A percentile compares a stretch with the other conserved stretches of the same genome.
Evolutionary conservation across 148 eudicot genomes (phyloP).

Genomic region (Rhododendron ferrugineum): DNA sequence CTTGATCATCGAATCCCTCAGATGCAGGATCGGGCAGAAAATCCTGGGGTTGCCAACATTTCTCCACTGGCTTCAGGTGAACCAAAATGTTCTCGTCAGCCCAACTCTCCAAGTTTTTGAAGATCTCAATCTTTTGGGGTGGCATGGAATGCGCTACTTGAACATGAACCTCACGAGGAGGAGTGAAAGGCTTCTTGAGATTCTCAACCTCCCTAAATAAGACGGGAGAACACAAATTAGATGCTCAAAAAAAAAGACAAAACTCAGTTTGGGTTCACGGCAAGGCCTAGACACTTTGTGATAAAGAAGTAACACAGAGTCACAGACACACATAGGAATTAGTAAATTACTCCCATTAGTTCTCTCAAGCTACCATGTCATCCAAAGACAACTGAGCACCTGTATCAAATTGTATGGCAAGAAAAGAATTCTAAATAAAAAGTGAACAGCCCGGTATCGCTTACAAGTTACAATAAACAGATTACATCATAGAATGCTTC

Average conservation of each 20-base stretch:
- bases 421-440: neutral
- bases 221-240: neutral
- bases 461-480: neutral
- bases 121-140: constrained; percentile 17
- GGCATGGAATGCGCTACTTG: constrained; percentile 20
- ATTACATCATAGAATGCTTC: neutral
- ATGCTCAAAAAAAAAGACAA: neutral
- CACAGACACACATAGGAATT: neutral
- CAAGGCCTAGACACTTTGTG: neutral
- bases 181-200: constrained; percentile 15
- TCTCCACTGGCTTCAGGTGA: constrained; percentile 19
- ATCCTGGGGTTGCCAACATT: constrained; percentile 21
- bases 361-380: neutral
- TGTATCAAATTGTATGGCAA: neutral
- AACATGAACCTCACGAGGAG: constrained; percentile 21
- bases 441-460: neutral
- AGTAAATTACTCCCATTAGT: neutral
- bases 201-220: constrained; percentile 14
- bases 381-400: neutral
- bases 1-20: constrained; percentile 21
- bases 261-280: neutral
- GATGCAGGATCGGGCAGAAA: constrained; percentile 25
- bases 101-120: constrained; percentile 15
- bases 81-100: constrained; percentile 17
- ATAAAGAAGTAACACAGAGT: neutral